Base-by-base conservation (phyloP, 1,284 basidiomycete genomes). In the Trichosporon sp. region DNA sequence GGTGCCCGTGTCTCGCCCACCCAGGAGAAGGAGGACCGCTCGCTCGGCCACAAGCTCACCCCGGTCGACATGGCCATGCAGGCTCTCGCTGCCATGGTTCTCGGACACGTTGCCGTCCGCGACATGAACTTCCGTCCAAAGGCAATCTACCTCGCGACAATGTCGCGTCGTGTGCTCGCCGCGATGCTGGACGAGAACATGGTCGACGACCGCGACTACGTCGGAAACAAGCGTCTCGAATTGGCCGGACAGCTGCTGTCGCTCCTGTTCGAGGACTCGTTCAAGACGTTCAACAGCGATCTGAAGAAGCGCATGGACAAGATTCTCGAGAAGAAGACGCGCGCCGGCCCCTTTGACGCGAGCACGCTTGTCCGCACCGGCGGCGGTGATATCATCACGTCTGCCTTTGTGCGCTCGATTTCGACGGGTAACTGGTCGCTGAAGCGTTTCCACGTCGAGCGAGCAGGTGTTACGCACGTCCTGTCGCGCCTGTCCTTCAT, bases 381-480 rank as follows among this genome's bases (percentile, higher is more conserved):
- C 31, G 85, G 85, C 67, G 68, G 68, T 63, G 96, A 99, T 79
- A 92, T 94, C 77, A 94, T 99, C 81, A 98, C 96, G 7, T 88
- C 93, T 5, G 98, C 97, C 37, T 98, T 99, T 78, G 92, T 96
- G 40, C 92, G 97, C 68, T 96, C 98, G 31, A 99, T 99, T 77
- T 98, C 96, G 10, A 99, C 97, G 0, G 97, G 97, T 6, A 99
- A 99, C 81, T 99, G 97, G 97, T 95, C 93, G 31, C 87, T 99
- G 70, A 99, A 99, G 85, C 93, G 97, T 73, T 99, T 99, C 90
- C 98, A 97, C 87, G 99, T 99, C 94, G 97, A 99, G 82, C 90
- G 98, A 56, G 97, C 97, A 0, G 97, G 97, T 70, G 95, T 99
- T 67, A 99, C 97, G 3, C 97, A 99, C 82, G 98, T 99, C 71